Conservation (phyloP, 148 eudicot species). For the Rhododendron ferrugineum region DNA sequence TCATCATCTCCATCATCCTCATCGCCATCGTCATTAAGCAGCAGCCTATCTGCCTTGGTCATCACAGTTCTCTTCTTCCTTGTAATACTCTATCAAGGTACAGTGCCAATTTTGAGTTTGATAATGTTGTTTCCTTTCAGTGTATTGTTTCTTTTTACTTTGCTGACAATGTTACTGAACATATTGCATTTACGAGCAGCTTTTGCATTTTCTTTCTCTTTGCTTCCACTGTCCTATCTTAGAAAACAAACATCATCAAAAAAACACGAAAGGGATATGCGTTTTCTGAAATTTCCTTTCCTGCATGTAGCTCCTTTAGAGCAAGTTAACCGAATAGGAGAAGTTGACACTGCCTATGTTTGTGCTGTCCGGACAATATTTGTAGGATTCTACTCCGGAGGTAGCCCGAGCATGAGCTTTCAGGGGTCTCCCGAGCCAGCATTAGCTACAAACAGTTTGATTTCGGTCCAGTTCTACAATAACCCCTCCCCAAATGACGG, state of each 20-base stretch:
- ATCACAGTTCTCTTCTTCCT: constrained; percentile 52
- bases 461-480: constrained; percentile 34
- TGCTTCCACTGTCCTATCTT: neutral
- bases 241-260: too few species aligned
- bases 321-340: neutral
- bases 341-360: neutral
- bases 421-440: constrained; percentile 57
- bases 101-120: neutral
- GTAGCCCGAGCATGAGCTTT: constrained; percentile 17
- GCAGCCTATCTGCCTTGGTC: constrained; percentile 43
- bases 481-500: constrained; percentile 26
- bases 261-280: too few species aligned
- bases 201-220: neutral
- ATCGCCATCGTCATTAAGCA: constrained; percentile 21
- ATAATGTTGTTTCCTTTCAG: neutral
- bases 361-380: neutral
- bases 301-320: neutral
- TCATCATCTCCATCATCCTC: constrained; percentile 2
- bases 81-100: constrained; percentile 65
- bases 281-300: too few species aligned
- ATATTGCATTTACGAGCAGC: neutral
- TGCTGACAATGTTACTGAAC: neutral
- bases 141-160: neutral
- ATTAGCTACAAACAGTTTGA: constrained; percentile 30
- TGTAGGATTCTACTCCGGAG: constrained; percentile 43